Base-by-base conservation (phyloP, 2,329 filamentous ascomycete genomes). In the Cladophialophora exuberans region DNA sequence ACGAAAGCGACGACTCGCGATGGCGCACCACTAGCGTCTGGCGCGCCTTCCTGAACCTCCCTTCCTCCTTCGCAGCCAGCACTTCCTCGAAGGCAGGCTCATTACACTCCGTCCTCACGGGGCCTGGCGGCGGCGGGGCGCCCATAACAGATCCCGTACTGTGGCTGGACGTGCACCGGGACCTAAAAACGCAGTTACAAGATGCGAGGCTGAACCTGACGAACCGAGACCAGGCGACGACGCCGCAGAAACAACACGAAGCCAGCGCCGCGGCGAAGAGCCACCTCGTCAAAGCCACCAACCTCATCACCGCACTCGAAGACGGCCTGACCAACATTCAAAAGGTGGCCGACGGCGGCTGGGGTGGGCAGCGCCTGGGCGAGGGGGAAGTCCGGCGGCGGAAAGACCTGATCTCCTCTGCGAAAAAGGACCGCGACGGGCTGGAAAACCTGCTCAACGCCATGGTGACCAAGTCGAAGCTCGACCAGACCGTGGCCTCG, bases 261-360 rank as follows among this genome's bases (percentile, higher is more conserved):
- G 80, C 79, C n/a, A 79, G 80, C 6, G 82, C 82, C 5, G 79
- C 80, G 22, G 83, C 83, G 38, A 86, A 86, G 71, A 79, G 77
- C 36, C 76, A 75, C 47, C 75, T 87, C 9, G 77, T 86, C 20
- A 75, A 81, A 39, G 81, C 82, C 0, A 79, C 78, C 2, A 76
- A 78, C 4, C 70, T 83, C 56, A 78, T 86, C 6, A 69, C 72
- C 4, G 76, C 80, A 10, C 69, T 86, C 10, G 83, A 86, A 52
- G 77, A 82, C 39, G 83, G 81, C 0, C 64, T 87, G 53, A 75
- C 72, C 54, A 70, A 70, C 48, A 62, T 77, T 1, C 65, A 64
- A 35, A 68, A 68, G 15, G 55, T 60, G 13, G 51, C 36, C 7
- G 35, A 53, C 3, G 30, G 57, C 57, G 59, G 52, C 33, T 65